phyloP scores from a whole-genome alignment of 768 basidiomycete species.

The Mycena chlorophos region DNA sequence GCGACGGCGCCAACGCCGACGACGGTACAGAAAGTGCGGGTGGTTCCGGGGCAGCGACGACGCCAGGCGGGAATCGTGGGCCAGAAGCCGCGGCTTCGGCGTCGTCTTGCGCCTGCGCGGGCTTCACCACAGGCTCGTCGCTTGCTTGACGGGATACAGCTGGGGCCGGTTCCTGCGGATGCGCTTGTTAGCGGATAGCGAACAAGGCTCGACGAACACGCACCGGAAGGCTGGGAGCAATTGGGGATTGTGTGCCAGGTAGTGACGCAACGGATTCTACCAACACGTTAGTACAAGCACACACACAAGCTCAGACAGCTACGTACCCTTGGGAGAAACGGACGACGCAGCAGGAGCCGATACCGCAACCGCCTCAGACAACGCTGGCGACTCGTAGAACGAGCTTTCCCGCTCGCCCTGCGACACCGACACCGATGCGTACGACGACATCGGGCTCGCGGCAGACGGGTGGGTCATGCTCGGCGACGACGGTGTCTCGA shows the following conservation, averaged over 20 bases:
- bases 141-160: background rate
- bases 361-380: conserved; percentile 61
- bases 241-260: conserved; percentile 39
- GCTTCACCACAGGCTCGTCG: background rate
- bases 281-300: background rate
- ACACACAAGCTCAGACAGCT: conserved; percentile 23
- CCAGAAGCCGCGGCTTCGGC: too few species aligned
- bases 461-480: conserved; percentile 81
- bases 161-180: background rate
- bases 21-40: conserved; percentile 23
- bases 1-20: conserved; percentile 29
- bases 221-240: conserved; percentile 44
- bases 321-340: conserved; percentile 47
- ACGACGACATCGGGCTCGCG: conserved; percentile 81
- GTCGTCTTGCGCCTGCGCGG: background rate
- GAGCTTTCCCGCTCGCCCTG: conserved; percentile 64
- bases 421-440: conserved; percentile 60
- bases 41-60: conserved; percentile 50
- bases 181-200: background rate
- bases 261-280: conserved; percentile 49
- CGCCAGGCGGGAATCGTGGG: conserved; percentile 69
- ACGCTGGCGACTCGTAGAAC: conserved; percentile 71
- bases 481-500: conserved; percentile 62
- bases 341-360: conserved; percentile 51
- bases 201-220: conserved; percentile 19